phyloP scores from a whole-genome alignment of 345 rosid species.

The Citrus cavaleriei region DNA sequence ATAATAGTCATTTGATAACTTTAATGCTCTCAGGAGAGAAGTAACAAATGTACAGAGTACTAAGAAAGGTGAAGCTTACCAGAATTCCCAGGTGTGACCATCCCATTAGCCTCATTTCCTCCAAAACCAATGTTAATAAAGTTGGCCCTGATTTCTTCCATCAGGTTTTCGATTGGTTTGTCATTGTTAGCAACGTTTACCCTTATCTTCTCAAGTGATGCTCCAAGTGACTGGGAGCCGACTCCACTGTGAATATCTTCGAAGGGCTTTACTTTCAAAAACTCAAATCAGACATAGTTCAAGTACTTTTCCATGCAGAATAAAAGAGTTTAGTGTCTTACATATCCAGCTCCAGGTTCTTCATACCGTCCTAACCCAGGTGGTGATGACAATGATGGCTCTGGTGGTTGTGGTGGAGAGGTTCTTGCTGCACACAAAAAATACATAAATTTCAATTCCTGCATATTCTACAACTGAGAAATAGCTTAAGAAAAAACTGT shows the following conservation, averaged over 20 bases:
- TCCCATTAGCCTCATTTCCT: slow-evolving; percentile 28
- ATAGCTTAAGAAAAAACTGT: slow-evolving; percentile 5
- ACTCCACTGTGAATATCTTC: slow-evolving; percentile 46
- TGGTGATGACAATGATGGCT: slow-evolving; percentile 45
- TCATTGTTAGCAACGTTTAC: slow-evolving; percentile 18
- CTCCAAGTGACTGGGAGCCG: slow-evolving; percentile 36
- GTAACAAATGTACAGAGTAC: background rate
- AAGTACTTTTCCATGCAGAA: slow-evolving; percentile 9
- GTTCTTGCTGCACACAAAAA: slow-evolving; percentile 47
- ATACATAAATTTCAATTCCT: slow-evolving; percentile 13
- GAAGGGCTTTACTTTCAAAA: slow-evolving; percentile 40
- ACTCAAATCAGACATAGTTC: slow-evolving; percentile 21
- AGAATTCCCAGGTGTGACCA: slow-evolving; percentile 52
- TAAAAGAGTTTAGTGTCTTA: slow-evolving; percentile 30
- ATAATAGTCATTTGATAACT: background rate
- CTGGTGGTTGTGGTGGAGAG: slow-evolving; percentile 37
- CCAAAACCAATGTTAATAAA: slow-evolving; percentile 24
- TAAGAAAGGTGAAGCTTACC: slow-evolving; percentile 34
- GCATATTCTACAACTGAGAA: slow-evolving; percentile 8
- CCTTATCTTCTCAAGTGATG: slow-evolving; percentile 49
- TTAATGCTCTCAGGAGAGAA: background rate
- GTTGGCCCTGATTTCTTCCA: slow-evolving; percentile 36
- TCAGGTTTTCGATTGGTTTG: slow-evolving; percentile 25
- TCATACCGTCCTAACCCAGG: slow-evolving; percentile 30
- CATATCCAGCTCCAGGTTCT: slow-evolving; percentile 38